phyloP scores from a whole-genome alignment of 2,329 filamentous ascomycete species.

The Aspergillus aculeatinus region DNA sequence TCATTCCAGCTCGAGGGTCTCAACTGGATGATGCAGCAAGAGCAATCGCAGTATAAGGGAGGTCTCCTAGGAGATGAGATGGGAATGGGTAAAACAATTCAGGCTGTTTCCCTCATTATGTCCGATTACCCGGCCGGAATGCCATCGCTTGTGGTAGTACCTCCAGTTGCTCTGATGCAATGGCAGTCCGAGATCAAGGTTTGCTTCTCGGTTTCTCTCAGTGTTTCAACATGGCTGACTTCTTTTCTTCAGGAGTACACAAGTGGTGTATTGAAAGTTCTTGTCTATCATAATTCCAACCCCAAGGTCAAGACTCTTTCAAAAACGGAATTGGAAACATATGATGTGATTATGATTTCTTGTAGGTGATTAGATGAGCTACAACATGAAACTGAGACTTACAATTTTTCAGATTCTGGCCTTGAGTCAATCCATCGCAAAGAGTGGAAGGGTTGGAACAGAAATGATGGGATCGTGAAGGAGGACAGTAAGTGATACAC shows the following conservation, averaged over 20 bases:
- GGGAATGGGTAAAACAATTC: slow-evolving; percentile 98
- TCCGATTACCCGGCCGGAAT: slow-evolving; percentile 84
- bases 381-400: slow-evolving; percentile 2
- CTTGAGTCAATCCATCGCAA: slow-evolving; percentile 91
- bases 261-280: slow-evolving; percentile 81
- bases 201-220: slow-evolving; percentile 27
- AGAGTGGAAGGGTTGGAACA: slow-evolving; percentile 84
- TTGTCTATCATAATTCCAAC: slow-evolving; percentile 88
- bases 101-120: slow-evolving; percentile 97
- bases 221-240: background rate
- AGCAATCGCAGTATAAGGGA: slow-evolving; percentile 79
- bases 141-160: slow-evolving; percentile 84
- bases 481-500: slow-evolving; percentile 56
- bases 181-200: slow-evolving; percentile 81
- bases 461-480: slow-evolving; percentile 76
- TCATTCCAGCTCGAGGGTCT: slow-evolving; percentile 91
- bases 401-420: slow-evolving; percentile 49
- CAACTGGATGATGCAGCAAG: slow-evolving; percentile 91
- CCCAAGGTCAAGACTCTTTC: slow-evolving; percentile 75
- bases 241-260: slow-evolving; percentile 59
- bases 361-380: slow-evolving; percentile 55
- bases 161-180: slow-evolving; percentile 92
- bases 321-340: slow-evolving; percentile 72
- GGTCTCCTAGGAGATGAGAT: slow-evolving; percentile 95
- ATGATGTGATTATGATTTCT: slow-evolving; percentile 95